These are phyloP conservation scores for Saksenaea oblongispora DNA, from an alignment of 371 early-diverging fungal species.

Conservation along the genomic window DNA sequence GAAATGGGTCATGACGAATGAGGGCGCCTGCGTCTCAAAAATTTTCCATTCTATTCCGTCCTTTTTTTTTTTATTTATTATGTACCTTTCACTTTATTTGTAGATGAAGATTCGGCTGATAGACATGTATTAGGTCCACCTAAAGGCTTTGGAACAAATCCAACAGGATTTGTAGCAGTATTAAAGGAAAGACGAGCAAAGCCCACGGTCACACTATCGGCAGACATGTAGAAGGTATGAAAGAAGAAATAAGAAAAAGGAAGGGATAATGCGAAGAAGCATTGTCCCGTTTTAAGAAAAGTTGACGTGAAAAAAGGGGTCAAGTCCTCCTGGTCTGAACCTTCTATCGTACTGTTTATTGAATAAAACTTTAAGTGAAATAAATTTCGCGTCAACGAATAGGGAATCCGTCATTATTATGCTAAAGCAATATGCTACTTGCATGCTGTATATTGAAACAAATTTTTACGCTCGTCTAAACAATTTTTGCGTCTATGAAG, in stretches of 20 bases:
- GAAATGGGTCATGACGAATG: background rate
- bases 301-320: conserved; percentile 3
- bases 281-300: conserved; percentile 3
- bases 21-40: conserved; percentile 3
- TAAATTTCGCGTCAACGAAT: too few relatives aligned
- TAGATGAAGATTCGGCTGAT: background rate
- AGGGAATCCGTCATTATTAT: too few relatives aligned
- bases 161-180: background rate
- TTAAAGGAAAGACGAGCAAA: conserved; percentile 1
- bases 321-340: conserved; percentile 3
- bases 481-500: too few relatives aligned
- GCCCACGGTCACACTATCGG: conserved; percentile 2
- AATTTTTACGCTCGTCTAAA: too few relatives aligned
- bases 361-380: too few relatives aligned
- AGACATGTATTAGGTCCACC: background rate
- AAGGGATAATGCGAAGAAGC: conserved; percentile 5
- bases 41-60: background rate
- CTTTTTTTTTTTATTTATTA: too few relatives aligned
- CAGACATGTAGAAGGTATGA: background rate
- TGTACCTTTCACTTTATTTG: background rate
- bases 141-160: background rate
- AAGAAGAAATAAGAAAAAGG: background rate
- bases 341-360: background rate
- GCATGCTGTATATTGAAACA: too few relatives aligned
- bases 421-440: too few relatives aligned